Evolutionary conservation across 2,329 filamentous ascomycete species (phyloP).

Genomic region (Colletotrichum sp.): DNA sequence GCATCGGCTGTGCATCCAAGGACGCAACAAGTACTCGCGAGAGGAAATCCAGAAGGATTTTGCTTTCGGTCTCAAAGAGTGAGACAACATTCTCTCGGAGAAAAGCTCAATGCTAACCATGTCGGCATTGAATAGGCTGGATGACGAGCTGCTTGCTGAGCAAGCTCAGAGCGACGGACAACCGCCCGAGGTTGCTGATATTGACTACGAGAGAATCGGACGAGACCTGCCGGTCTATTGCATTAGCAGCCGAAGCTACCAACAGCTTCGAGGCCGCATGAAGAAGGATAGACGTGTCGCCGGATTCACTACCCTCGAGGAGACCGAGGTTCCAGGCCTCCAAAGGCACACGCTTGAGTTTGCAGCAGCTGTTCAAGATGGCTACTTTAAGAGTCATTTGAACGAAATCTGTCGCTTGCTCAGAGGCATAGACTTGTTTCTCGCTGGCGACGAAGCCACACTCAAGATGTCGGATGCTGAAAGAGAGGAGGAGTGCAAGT

Average conservation of each 20-base stretch:
- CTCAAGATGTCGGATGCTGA: not conserved
- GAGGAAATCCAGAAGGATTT: slow-evolving; percentile 24
- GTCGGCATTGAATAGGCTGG: not conserved
- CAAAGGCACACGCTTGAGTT: slow-evolving; percentile 64
- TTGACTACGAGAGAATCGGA: slow-evolving; percentile 64
- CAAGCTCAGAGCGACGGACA: not conserved
- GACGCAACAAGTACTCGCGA: slow-evolving; percentile 59
- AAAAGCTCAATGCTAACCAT: slow-evolving; percentile 54
- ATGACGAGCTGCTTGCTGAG: not conserved
- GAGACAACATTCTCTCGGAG: slow-evolving; percentile 37
- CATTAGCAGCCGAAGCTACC: slow-evolving; percentile 66
- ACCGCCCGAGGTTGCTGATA: slow-evolving; percentile 34
- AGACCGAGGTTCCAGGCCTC: slow-evolving; percentile 66
- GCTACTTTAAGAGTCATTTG: not conserved
- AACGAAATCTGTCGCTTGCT: not conserved
- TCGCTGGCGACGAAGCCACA: not conserved
- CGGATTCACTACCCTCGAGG: slow-evolving; percentile 55
- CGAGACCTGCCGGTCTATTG: slow-evolving; percentile 66
- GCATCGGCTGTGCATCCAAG: slow-evolving; percentile 50
- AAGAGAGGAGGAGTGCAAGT: not conserved
- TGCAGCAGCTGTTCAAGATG: slow-evolving; percentile 42
- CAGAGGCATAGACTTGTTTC: not conserved
- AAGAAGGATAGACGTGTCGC: slow-evolving; percentile 54
- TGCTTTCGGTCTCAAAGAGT: slow-evolving; percentile 46
- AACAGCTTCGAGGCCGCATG: slow-evolving; percentile 63